Evolutionary conservation across 345 rosid species (phyloP).

Genomic region (Sisymbrium irio): DNA sequence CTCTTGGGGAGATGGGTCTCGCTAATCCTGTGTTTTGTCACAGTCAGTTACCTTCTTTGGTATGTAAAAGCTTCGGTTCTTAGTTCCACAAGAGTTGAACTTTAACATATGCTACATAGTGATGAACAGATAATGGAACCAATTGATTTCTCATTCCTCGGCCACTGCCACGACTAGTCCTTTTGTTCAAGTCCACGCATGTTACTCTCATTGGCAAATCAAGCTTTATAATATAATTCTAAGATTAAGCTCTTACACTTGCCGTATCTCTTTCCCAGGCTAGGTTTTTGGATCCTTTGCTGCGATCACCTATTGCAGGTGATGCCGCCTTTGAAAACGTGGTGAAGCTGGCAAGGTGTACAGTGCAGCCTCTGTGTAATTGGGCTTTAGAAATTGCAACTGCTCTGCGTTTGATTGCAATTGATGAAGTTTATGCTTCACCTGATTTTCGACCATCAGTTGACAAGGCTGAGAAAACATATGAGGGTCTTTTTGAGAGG

Average conservation of each 20-base stretch:
- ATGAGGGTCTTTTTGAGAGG: constrained; percentile 76
- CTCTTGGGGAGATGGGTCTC: constrained; percentile 85
- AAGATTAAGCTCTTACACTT: constrained; percentile 4
- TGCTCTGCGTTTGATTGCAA: constrained; percentile 72
- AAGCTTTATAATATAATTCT: not conserved
- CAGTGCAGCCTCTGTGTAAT: constrained; percentile 76
- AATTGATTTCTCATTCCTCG: not conserved
- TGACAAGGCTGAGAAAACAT: constrained; percentile 49
- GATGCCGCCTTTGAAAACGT: constrained; percentile 75
- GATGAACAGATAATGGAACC: not conserved
- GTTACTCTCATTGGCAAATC: not conserved
- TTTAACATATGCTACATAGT: constrained; percentile 1
- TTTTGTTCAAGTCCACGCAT: not conserved
- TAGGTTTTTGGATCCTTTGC: constrained; percentile 75
- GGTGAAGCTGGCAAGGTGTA: constrained; percentile 85
- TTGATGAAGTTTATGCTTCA: constrained; percentile 53
- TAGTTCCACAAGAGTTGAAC: not conserved
- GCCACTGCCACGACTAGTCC: not conserved
- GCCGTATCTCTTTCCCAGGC: constrained; percentile 46
- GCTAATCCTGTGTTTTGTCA: constrained; percentile 93
- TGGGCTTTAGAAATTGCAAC: constrained; percentile 96
- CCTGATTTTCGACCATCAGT: constrained; percentile 48
- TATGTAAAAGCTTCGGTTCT: constrained; percentile 36
- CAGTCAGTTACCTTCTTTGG: constrained; percentile 90
- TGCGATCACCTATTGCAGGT: constrained; percentile 75